Evolutionary conservation across 306 rosid genomes (phyloP), one percentile per base, ranked within the genome.

Genomic region (Cicer bijugum): DNA sequence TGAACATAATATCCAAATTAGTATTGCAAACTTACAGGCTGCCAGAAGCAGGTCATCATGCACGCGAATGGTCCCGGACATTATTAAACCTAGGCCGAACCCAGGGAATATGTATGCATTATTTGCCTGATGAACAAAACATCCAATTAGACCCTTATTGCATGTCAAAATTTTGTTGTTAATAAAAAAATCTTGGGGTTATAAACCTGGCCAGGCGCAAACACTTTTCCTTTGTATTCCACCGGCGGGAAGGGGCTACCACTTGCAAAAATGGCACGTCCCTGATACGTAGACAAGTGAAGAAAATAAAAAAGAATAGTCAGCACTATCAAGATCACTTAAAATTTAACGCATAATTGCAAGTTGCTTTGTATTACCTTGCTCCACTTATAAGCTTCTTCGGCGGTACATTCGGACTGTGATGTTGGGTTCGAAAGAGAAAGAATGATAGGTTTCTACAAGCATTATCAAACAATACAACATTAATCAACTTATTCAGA

Each of bases 91-190:
- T 1, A 94, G 88, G 52, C 97, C 98, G 1, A 94, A 84, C 44
- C 98, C 98, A 45, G 98, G 98, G 43, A 94, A 94, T 60, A 94
- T 88, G 91, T 94, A 94, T 11, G 98, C 98, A 76, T 94, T 94
- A 74, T 94, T 94, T 43, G 97, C 81, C 99, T 94, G 85, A 80
- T 76, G 8, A 59, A 69, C 58, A 79, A 78, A 79, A 46, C 16
- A 57, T 58, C 64, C 59, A 46, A 64, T 89, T 82, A 79, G 71
- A 71, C 59, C 55, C 67, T 2, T 37, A 33, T 70, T 71, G 44
- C 45, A 39, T 6, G 45, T 47, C 9, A 8, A 19, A 15, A 1
- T 15, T 57, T 23, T 23, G 7, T 37, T 50, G 70, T 56, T 12
- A 77, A 8, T 16, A 5, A 42, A 72, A 60, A 64, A 75, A 43